These are phyloP conservation scores for Mallotus repandus DNA, from an alignment of 441 rosid species.

Conservation along the genomic window DNA sequence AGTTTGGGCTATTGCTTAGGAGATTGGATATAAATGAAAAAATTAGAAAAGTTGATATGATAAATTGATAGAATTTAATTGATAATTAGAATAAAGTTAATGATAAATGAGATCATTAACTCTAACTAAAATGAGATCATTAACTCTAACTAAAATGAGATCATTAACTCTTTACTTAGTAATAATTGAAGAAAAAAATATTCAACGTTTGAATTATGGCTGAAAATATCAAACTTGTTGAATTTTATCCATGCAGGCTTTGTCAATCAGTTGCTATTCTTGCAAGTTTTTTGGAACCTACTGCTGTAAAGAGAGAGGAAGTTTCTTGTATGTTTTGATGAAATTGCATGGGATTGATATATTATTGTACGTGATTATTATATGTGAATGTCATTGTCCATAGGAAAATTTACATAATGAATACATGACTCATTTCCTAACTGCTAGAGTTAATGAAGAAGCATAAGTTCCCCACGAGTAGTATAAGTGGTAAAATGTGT, in stretches of 20 bases:
- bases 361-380: background rate
- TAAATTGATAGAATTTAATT: no score
- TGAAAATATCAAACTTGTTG: background rate
- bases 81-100: no score
- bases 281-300: background rate
- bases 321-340: background rate
- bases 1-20: no score
- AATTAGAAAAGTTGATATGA: no score
- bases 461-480: no score
- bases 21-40: no score
- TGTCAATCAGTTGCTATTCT: background rate
- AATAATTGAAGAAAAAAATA: background rate
- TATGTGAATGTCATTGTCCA: background rate
- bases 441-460: slow-evolving; percentile 16
- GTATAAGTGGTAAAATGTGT: no score
- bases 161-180: background rate
- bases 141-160: no score
- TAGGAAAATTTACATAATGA: background rate
- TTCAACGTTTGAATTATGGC: background rate
- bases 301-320: slow-evolving; percentile 6
- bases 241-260: slow-evolving; percentile 8
- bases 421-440: background rate
- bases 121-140: no score
- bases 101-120: no score
- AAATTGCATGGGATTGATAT: background rate